Conservation (phyloP, 352 stramenopile species). For the Phytopythium sindhum region DNA sequence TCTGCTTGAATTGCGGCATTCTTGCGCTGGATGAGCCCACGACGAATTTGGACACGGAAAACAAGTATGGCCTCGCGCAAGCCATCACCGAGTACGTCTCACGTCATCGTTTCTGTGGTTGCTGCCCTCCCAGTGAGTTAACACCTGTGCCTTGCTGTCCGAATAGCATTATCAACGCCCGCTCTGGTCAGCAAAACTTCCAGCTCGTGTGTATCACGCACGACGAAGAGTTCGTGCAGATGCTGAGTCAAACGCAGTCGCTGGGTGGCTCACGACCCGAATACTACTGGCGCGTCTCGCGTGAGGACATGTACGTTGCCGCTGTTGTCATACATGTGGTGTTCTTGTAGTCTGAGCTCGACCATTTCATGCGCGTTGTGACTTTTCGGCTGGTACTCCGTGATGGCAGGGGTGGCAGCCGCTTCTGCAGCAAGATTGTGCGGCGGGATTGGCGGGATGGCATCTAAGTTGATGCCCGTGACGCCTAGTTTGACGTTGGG, state of each 20-base stretch:
- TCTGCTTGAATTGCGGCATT: slow-evolving; percentile 98
- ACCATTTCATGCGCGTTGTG: not conserved
- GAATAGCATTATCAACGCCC: slow-evolving; percentile 91
- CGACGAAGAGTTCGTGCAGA: slow-evolving; percentile 95
- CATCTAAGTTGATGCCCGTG: slow-evolving; percentile 16
- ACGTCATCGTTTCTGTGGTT: not conserved
- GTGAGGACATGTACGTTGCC: slow-evolving; percentile 73
- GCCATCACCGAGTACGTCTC: slow-evolving; percentile 80
- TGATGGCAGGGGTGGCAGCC: slow-evolving; percentile 58
- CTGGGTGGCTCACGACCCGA: slow-evolving; percentile 73
- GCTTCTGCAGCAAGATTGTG: slow-evolving; percentile 84
- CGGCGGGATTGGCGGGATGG: slow-evolving; percentile 59
- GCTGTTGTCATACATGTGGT: not conserved
- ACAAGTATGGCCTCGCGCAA: slow-evolving; percentile 92
- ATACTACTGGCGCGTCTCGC: slow-evolving; percentile 80
- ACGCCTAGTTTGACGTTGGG: not conserved
- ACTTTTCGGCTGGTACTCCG: not conserved
- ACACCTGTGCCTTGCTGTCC: slow-evolving; percentile 7
- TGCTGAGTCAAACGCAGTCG: slow-evolving; percentile 77
- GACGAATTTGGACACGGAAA: slow-evolving; percentile 96
- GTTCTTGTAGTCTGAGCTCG: not conserved
- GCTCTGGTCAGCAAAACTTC: slow-evolving; percentile 97
- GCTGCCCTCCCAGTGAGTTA: not conserved
- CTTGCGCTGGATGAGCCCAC: slow-evolving; percentile 99
- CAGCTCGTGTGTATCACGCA: slow-evolving; percentile 99